These are phyloP conservation scores for Chlorella variabilis DNA, from an alignment of 163 green algal species.

Conservation along the genomic window DNA sequence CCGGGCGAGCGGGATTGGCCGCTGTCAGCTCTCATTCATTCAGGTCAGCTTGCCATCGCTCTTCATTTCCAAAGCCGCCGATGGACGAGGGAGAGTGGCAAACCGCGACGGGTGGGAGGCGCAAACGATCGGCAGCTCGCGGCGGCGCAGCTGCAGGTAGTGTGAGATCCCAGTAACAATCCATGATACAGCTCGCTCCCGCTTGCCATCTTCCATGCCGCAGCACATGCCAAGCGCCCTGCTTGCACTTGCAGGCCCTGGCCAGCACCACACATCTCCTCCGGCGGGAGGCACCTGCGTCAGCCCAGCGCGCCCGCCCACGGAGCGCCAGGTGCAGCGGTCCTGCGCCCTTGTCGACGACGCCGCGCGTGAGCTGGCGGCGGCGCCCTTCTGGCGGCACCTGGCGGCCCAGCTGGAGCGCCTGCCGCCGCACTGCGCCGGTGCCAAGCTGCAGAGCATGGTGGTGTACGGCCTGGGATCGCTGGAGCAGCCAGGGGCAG, in stretches of 20 bases:
- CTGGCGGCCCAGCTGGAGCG: slow-evolving; percentile 1
- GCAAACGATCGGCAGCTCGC: background rate
- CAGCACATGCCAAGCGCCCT: no score
- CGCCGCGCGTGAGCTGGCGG: slow-evolving; percentile 7
- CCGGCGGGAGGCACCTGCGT: no score
- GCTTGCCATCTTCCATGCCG: background rate
- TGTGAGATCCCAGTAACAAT: background rate
- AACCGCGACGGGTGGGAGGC: background rate
- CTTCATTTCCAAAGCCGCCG: background rate
- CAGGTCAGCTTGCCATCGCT: no score
- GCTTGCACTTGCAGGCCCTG: background rate
- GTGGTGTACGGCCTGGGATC: slow-evolving; percentile 80
- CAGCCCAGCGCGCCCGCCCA: background rate
- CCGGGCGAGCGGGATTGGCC: no score
- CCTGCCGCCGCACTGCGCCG: background rate
- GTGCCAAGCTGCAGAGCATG: slow-evolving; percentile 23
- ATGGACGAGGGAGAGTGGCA: slow-evolving; percentile 11
- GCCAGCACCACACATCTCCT: background rate
- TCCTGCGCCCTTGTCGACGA: background rate
- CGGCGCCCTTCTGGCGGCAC: slow-evolving; percentile 7
- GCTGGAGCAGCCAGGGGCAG: slow-evolving; percentile 52
- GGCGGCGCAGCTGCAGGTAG: no score
- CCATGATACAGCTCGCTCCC: no score
- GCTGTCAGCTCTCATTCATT: no score
- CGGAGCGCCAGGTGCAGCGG: background rate